Conservation (phyloP, 371 early-diverging fungal species). For the Mortierella sp. region DNA sequence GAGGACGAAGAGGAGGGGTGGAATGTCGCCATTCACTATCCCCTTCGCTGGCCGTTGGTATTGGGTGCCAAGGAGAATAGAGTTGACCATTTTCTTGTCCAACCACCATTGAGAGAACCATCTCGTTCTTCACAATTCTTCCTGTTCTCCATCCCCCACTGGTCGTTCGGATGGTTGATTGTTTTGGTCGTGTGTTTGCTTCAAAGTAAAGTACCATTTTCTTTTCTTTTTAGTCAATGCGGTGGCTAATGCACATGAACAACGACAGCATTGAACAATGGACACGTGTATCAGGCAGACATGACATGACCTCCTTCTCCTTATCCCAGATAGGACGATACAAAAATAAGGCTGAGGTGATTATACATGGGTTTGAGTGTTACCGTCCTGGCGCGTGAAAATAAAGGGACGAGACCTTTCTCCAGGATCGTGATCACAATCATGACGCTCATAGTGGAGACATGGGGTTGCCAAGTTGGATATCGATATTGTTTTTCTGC, state of each 20-base stretch:
- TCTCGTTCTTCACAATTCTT: background rate
- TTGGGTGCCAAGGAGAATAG: background rate
- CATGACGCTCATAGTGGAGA: background rate
- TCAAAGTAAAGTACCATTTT: background rate
- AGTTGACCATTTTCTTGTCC: background rate
- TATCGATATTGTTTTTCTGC: background rate
- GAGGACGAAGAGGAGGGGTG: background rate
- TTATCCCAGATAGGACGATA: background rate
- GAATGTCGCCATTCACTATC: background rate
- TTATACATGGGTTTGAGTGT: too few species aligned
- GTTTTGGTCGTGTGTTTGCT: background rate
- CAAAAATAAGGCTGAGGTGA: background rate
- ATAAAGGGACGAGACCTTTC: background rate
- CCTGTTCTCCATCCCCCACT: background rate
- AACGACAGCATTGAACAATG: background rate
- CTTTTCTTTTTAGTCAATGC: background rate
- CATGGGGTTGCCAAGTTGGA: background rate
- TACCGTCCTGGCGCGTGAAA: constrained; percentile 3
- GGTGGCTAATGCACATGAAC: constrained; percentile 11
- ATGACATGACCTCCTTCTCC: background rate
- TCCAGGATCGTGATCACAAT: background rate
- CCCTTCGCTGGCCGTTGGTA: background rate
- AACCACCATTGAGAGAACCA: background rate
- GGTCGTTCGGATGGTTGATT: background rate
- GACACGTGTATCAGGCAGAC: constrained; percentile 11